Evolutionary conservation across 768 basidiomycete genomes (phyloP).

Genomic region (Obba rivulosa): DNA sequence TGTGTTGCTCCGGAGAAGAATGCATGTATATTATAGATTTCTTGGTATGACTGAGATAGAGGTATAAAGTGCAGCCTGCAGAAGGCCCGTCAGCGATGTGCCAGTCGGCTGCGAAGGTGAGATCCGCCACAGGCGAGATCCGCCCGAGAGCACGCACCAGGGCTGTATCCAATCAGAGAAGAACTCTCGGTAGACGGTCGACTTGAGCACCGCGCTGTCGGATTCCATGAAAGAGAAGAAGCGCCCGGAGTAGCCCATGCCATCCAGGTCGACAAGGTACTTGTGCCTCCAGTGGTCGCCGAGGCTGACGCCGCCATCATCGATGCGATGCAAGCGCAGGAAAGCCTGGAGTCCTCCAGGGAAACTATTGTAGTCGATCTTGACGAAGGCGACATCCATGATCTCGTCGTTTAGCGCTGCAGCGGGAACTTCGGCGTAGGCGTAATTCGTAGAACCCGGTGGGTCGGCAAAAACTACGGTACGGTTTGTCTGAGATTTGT

Average conservation of each 20-base stretch:
- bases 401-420: conserved; percentile 65
- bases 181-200: conserved; percentile 88
- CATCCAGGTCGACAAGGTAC: conserved; percentile 85
- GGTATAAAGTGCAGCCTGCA: conserved; percentile 93
- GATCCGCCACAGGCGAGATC: conserved; percentile 1
- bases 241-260: conserved; percentile 90
- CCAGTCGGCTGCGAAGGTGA: neutral
- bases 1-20: conserved; percentile 86
- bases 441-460: conserved; percentile 47
- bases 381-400: conserved; percentile 87
- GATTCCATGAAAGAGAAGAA: conserved; percentile 83
- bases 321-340: conserved; percentile 59
- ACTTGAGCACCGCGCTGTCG: conserved; percentile 86
- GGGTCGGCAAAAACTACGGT: conserved; percentile 71
- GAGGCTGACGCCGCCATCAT: conserved; percentile 69
- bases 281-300: conserved; percentile 92
- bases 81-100: neutral
- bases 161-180: conserved; percentile 91
- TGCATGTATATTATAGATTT: conserved; percentile 90
- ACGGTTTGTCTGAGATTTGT: conserved; percentile 42
- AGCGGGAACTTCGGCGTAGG: conserved; percentile 57
- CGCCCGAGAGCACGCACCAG: conserved; percentile 44
- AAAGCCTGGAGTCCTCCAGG: conserved; percentile 71
- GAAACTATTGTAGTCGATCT: conserved; percentile 61
- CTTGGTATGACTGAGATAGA: conserved; percentile 76